Evolutionary conservation across 129 eudicot species (phyloP).

Genomic region (Flaveria brownii): DNA sequence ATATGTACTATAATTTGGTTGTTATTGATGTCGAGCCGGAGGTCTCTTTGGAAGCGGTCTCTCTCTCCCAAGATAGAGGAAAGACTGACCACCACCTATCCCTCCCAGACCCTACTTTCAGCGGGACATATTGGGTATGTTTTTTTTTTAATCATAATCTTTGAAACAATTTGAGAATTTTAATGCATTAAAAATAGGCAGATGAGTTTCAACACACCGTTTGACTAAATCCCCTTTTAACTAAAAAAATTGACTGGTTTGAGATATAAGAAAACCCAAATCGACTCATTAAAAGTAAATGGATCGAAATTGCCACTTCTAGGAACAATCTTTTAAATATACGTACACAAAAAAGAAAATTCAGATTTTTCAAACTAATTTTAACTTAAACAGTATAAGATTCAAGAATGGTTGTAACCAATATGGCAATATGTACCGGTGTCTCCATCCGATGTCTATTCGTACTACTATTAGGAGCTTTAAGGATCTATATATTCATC

Average conservation of each 20-base stretch:
- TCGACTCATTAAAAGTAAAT: not conserved
- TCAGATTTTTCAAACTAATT: too few relatives aligned
- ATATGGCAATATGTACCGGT: conserved; percentile 17
- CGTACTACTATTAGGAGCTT: not conserved
- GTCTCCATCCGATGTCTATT: conserved; percentile 8
- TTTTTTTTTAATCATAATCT: not conserved
- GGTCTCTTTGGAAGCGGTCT: too few relatives aligned
- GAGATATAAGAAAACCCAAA: not conserved
- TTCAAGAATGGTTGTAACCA: conserved; percentile 1
- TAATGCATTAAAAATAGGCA: not conserved
- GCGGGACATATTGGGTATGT: too few relatives aligned
- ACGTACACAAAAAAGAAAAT: too few relatives aligned
- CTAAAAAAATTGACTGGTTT: not conserved
- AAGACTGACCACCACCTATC: too few relatives aligned
- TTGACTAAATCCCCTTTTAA: not conserved
- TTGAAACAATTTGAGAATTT: not conserved
- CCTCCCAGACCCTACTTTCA: too few relatives aligned
- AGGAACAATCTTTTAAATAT: not conserved
- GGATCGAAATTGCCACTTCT: not conserved
- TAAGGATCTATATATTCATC: conserved; percentile 20
- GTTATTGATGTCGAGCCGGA: too few relatives aligned
- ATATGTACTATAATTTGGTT: too few relatives aligned
- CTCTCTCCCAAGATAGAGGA: too few relatives aligned
- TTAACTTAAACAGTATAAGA: not conserved
- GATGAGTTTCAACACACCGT: not conserved